Base-by-base conservation (phyloP, 2,329 filamentous ascomycete species). In the Fusarium clavum region DNA sequence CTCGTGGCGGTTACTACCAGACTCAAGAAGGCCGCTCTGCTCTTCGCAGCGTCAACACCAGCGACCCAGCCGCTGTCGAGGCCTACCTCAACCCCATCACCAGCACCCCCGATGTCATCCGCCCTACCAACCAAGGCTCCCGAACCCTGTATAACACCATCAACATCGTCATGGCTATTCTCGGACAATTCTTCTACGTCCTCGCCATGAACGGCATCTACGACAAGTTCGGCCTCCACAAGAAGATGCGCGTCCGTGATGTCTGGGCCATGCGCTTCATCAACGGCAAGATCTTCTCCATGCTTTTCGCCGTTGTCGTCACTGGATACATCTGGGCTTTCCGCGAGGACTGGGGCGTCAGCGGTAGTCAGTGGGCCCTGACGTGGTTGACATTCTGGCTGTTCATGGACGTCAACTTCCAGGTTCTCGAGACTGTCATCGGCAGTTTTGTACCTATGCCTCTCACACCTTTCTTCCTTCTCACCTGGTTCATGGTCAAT, bases 271-370 rank as follows among this genome's bases (percentile, higher is more conserved):
- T 73, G 47, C 75, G 76, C 44, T 70, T 75, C 53, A 34, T 65
- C 30, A 70, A 78, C 22, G 77, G 78, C 44, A 57, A 76, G 6
- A 11, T 75, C 9, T 82, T 80, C 68, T 76, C 76, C 2, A 68
- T 80, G 43, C 45, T 82, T 16, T 80, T 77, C 14, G 78, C 81
- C 0, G 69, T 85, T 4, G 78, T 77, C 41, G 77, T 80, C 25
- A 71, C 81, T 0, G 83, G 81, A 2, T 79, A 79, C 40, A 79
- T 83, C 57, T 85, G 83, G 83, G 83, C 81, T 0, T 85, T 82
- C 70, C 74, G 78, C 2, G 80, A 81, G 46, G 74, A 71, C 29
- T 85, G 83, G 83, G 52, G 64, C 3, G 81, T 84, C 6, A 74
- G 74, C 20, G 78, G 74, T 7, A 14, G 49, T 3, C 58, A 76